phyloP scores from a whole-genome alignment of 106 monocot genomes.

The Apostasia shenzhenica region DNA sequence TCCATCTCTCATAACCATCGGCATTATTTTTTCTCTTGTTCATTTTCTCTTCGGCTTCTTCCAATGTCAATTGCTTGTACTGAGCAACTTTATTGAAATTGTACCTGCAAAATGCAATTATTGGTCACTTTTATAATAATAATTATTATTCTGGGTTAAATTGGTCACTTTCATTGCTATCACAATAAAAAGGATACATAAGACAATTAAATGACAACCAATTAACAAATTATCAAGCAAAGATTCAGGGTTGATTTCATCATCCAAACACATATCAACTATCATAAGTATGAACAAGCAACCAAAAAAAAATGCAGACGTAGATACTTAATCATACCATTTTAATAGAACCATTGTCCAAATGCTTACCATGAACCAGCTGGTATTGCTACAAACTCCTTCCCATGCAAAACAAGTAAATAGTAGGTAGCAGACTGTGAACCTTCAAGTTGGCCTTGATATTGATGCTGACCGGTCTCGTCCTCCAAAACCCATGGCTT shows the following conservation, averaged over 20 bases:
- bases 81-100: constrained; percentile 97
- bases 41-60: constrained; percentile 99
- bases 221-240: background rate
- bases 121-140: background rate
- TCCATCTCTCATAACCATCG: constrained; percentile 97
- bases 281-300: background rate
- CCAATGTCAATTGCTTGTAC: constrained; percentile 96
- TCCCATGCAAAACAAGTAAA: constrained; percentile 92
- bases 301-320: background rate
- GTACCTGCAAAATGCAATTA: constrained; percentile 51
- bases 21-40: constrained; percentile 83
- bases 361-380: constrained; percentile 87
- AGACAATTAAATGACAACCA: background rate
- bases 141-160: too few species aligned
- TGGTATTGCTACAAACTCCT: constrained; percentile 91
- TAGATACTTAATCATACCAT: background rate
- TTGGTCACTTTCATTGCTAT: too few species aligned
- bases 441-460: constrained; percentile 88
- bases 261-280: background rate
- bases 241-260: too few species aligned
- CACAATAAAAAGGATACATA: too few species aligned
- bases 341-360: background rate
- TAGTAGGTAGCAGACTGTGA: constrained; percentile 91
- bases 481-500: constrained; percentile 98
- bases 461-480: constrained; percentile 94